Percentiles rank a stretch among this genome's conserved stretches.
phyloP scores from a whole-genome alignment of 129 eudicot species.

The Ambrosia trifida region DNA sequence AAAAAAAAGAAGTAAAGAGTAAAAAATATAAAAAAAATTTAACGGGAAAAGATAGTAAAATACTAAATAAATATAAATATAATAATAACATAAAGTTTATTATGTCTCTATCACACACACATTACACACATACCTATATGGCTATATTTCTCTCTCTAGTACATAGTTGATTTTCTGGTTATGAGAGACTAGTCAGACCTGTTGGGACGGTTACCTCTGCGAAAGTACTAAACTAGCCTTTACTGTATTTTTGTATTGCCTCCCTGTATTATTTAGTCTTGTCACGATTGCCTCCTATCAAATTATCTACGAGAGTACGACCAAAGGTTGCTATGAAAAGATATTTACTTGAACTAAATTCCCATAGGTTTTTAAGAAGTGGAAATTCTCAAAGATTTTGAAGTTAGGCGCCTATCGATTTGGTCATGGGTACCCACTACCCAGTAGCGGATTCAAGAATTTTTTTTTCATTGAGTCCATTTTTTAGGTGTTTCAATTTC shows the following conservation, averaged over 20 bases:
- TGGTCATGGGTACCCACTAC: no score
- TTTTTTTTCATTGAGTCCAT: no score
- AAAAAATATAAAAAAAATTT: no score
- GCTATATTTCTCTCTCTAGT: slow-evolving; percentile 13
- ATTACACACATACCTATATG: background rate
- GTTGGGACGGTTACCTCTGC: slow-evolving; percentile 42
- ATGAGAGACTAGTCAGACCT: slow-evolving; percentile 34
- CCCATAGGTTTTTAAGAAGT: no score
- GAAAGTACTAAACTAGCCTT: slow-evolving; percentile 29
- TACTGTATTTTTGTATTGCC: background rate
- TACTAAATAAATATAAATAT: background rate
- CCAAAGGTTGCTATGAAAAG: background rate
- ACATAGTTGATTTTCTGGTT: slow-evolving; percentile 30
- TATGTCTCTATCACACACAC: slow-evolving; percentile 17
- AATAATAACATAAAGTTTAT: slow-evolving; percentile 20
- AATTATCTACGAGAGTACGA: background rate
- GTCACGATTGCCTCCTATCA: background rate
- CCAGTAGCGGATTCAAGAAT: no score
- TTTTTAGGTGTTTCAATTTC: no score
- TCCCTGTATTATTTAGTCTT: slow-evolving; percentile 14
- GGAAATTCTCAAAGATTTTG: no score
- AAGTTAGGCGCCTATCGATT: no score
- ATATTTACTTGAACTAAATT: no score
- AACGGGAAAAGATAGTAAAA: background rate
- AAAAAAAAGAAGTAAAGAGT: no score